Evolutionary conservation across 352 stramenopile genomes (phyloP), one percentile per base, ranked within the genome.

Genomic region (Phytophthora cactorum): DNA sequence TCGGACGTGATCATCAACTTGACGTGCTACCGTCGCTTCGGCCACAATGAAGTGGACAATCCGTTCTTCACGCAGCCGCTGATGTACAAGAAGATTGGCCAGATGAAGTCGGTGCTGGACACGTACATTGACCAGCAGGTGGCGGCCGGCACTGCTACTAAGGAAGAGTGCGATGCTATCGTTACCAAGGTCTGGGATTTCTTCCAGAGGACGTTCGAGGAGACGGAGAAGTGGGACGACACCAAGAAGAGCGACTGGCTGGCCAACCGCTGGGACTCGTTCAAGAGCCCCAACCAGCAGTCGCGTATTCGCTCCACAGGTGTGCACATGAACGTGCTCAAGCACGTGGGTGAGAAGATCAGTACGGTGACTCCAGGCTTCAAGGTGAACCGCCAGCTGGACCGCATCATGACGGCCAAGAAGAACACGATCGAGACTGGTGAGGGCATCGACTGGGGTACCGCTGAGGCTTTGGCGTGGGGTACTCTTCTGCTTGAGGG

Each of bases 11-110:
- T 99, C 67, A 97, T 99, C 73, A 98, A 99, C 83, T 83, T 99
- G 72, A 93, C 98, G 59, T 98, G 97, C 75, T 99, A 99, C 84
- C 93, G 97, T 70, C 85, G 94, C 22, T 97, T 98, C 73, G 97
- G 97, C 5, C 97, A 99, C 85, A 99, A 99, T 80, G 97, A 99
- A 82, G 88, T 99, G 51, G 97, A 99, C 82, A 97, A 99, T 70
- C 97, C 97, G 38, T 90, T 97, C 56, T 99, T 99, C 74, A 99
- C 97, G n/a, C 97, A 99, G 82, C 97, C 97, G 9, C 84, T 96
- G n/a, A 90, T 99, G 70, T 99, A 99, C 85, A 94, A 97, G 66
- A 89, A 95, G 72, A 98, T 99, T 68, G 84, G 76, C 2, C 79
- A 91, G 56, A 97, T 99, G 75, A 92, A 90, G n/a, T 90, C 89